Evolutionary conservation across 2,329 filamentous ascomycete genomes (phyloP), one percentile per base, ranked within the genome.

Genomic region (Polytolypa hystricis): DNA sequence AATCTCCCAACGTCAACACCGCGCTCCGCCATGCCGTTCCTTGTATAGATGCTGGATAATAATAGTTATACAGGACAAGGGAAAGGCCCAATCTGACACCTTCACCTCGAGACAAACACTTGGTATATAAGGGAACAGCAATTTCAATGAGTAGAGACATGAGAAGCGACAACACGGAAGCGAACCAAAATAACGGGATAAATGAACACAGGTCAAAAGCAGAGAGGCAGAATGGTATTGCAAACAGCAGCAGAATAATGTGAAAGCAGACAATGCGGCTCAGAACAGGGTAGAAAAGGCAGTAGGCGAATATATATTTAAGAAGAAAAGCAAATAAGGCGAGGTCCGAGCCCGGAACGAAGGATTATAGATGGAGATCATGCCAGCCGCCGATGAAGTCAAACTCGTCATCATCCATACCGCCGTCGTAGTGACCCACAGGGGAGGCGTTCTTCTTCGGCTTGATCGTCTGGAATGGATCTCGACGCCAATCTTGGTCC

Each of bases 361-460:
- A 41, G 39, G 54, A 65, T 69, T 73, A 76, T 60, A 75, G 69
- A 60, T 76, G 72, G 59, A 74, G 68, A 57, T 78, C 77, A 61
- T 83, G 78, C 77, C 84, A 93, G 66, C 83, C 84, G 70, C 86
- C 86, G 77, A 94, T 84, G 80, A 89, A 93, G 76, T 93, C 86
- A 69, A 87, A 66, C 55, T 89, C 82, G 55, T 79, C 79, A 59
- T 84, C 60, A 18, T 60, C 39, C 11, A 30, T 18, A 21, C 26
- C 25, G 38, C 53, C 73, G 65, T 81, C 79, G 54, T 70, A 61
- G 49, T 53, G 50, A 30, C 53, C 52, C 29, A 53, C 48, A 27
- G 45, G 42, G 39, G 42, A 47, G 49, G 28, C 43, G 49, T 48
- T 42, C 42, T 46, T 52, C 47, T 50, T 54, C 42, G 44, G 43